Conservation (phyloP, 176 grass and related monocot species). For the Oryza punctata region DNA sequence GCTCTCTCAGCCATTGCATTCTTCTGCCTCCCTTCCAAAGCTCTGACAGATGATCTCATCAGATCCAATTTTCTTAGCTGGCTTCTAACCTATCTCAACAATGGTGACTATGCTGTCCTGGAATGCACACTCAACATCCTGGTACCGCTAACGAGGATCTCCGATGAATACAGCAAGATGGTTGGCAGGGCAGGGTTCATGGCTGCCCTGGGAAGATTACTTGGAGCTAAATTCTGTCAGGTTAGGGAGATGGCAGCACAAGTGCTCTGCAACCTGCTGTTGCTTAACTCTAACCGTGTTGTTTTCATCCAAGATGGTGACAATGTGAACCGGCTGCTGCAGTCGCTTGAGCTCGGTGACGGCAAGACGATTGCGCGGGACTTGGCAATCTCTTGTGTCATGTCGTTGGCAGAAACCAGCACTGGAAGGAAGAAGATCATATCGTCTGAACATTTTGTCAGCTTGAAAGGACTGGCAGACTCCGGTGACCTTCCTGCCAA, state of each 20-base stretch:
- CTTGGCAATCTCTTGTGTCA: slow-evolving; percentile 33
- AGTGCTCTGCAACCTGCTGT: slow-evolving; percentile 30
- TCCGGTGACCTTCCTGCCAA: slow-evolving; percentile 37
- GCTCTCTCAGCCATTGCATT: slow-evolving; percentile 37
- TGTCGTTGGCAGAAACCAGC: slow-evolving; percentile 41
- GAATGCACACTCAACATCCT: slow-evolving; percentile 44
- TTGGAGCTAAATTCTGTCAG: slow-evolving; percentile 40
- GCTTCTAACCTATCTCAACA: slow-evolving; percentile 41
- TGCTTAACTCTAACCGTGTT: slow-evolving; percentile 10
- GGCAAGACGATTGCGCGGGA: slow-evolving; percentile 30
- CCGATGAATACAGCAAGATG: slow-evolving; percentile 33
- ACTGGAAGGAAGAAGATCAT: slow-evolving; percentile 53
- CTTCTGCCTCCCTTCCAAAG: slow-evolving; percentile 30
- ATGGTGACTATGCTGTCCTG: slow-evolving; percentile 42
- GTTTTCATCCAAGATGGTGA: slow-evolving; percentile 51
- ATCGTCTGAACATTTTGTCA: slow-evolving; percentile 35
- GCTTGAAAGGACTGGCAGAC: slow-evolving; percentile 47
- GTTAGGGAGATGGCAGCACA: slow-evolving; percentile 42
- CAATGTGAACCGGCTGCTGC: slow-evolving; percentile 44
- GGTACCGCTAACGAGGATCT: slow-evolving; percentile 28
- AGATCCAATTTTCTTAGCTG: slow-evolving; percentile 29
- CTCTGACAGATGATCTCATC: slow-evolving; percentile 20
- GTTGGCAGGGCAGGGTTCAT: slow-evolving; percentile 42
- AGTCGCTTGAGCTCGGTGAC: slow-evolving; percentile 30
- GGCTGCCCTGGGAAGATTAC: slow-evolving; percentile 24